Base-by-base conservation (phyloP, 75 land plant genomes). In the Pinus tabuliformis region DNA sequence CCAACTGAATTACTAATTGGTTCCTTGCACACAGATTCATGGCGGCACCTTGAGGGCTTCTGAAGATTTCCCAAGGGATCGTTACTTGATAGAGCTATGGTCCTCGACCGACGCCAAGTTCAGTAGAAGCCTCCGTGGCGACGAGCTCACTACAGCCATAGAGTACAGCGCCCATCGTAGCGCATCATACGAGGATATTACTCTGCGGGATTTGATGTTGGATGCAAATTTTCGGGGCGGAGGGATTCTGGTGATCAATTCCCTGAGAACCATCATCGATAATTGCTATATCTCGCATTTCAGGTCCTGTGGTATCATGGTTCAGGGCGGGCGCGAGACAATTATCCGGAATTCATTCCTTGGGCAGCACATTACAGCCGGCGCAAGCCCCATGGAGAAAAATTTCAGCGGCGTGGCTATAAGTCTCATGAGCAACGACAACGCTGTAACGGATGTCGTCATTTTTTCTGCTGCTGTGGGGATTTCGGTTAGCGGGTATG, bases 361-460 rank as follows among this genome's bases (percentile, higher is more conserved):
- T n/a, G 98, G 98, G 62, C 98, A 95, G 75, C 84, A 81, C 82
- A 78, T 83, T 74, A 95, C 97, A 21, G 82, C 89, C 17, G 98
- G 98, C 2, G 92, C 91, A 1, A 92, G 91, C 74, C 85, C 88
- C 5, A 62, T 77, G 9, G 98, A 95, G 76, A 36, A 75, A 18
- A 68, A 72, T 78, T 95, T 93, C 76, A 59, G 85, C 33, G 98
- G 98, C 66, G 84, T 88, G n/a, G 98, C 75, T 7, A 93, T 95
- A 62, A 79, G 72, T 68, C 80, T 95, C 11, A 37, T 70, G 3
- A 76, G 98, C 78, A 95, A 93, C 74, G 96, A 88, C 73, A 91
- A 95, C 72, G 81, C 86, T 11, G 83, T 95, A n/a, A 89, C 91
- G 21, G 90, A 95, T 72, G 92, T 91, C 22, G 96, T 90, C 28